Percentiles rank a stretch among this genome's conserved stretches.
Conservation (phyloP, 306 rosid genomes). For the Psophocarpus tetragonolobus region DNA sequence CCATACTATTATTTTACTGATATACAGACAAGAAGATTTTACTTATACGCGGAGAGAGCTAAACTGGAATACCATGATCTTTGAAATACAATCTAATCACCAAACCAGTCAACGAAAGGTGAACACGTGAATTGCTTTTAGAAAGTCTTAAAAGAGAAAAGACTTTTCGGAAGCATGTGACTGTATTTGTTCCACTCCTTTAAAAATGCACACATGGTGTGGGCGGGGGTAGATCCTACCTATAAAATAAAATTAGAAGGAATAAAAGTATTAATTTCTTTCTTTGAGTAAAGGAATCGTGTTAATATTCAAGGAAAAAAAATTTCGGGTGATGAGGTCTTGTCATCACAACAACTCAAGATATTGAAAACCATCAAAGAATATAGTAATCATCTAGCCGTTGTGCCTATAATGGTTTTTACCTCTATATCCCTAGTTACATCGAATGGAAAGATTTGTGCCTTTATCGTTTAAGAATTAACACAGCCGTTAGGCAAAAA, state of each 20-base stretch:
- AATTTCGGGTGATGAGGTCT: neutral
- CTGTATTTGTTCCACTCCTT: neutral
- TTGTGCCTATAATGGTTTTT: neutral
- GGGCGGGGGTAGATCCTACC: neutral
- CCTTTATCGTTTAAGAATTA: slow-evolving; percentile 8
- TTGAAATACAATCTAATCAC: neutral
- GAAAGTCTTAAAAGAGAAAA: no score
- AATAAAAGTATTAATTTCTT: neutral
- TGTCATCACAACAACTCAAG: neutral
- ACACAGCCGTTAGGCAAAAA: neutral
- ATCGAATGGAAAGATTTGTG: neutral
- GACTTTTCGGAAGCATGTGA: slow-evolving; percentile 2
- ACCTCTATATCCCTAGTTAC: slow-evolving; percentile 20
- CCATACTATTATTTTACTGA: neutral
- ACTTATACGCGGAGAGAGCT: neutral
- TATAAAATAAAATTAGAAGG: neutral
- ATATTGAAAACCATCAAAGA: neutral
- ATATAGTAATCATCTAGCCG: neutral
- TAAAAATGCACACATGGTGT: neutral
- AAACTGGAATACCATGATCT: neutral
- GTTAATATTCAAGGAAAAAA: neutral
- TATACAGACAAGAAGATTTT: neutral
- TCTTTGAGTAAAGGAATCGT: neutral
- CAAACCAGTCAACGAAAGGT: neutral
- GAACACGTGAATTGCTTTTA: slow-evolving; percentile 9